Evolutionary conservation across 2,329 filamentous ascomycete genomes (phyloP), one percentile per base, ranked within the genome.

Genomic region (Cladosporium austrohemisphaericum): DNA sequence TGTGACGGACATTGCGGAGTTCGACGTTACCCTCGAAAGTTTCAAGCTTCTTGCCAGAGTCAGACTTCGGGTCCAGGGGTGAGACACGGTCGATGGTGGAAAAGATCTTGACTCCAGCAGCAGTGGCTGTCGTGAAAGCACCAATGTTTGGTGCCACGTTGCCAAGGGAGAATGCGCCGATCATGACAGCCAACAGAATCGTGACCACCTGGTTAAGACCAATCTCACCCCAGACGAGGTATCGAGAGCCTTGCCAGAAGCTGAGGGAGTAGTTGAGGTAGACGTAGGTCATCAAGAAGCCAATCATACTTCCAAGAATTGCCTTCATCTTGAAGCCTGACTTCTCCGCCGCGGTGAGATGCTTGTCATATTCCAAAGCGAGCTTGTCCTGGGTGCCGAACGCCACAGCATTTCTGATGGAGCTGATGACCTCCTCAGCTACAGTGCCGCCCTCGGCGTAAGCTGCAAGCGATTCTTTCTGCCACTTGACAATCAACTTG

Each of bases 351-450:
- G 79, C 77, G 35, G 71, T 69, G 25, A 97, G 74, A 65, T 95
- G 87, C 2, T 64, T 66, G 59, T 95, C 87, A 65, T 97, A 97
- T 66, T 92, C 85, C 54, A 78, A 78, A 9, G 92, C 88, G n/a
- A 97, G 78, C 55, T 92, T 90, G 49, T 92, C 86, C 68, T 97
- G 91, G 0, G 91, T 96, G 35, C 89, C 89, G 62, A 96, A 98
- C 23, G 93, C 93, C 6, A 88, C 83, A 5, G 92, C 87, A 63
- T 95, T 97, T 55, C 93, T 84, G 58, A 97, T 86, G 1, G 91
- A 96, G 67, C 88, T 91, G 61, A 98, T 80, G 47, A 96, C 92
- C 70, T 98, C 93, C 64, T 97, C 93, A 3, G 89, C 92, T 10
- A 97, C 79, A 2, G 85, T 91, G 50, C 91, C 92, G 55, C 91